phyloP scores from a whole-genome alignment of 1,139 yeast species.

The Pichia sp. region DNA sequence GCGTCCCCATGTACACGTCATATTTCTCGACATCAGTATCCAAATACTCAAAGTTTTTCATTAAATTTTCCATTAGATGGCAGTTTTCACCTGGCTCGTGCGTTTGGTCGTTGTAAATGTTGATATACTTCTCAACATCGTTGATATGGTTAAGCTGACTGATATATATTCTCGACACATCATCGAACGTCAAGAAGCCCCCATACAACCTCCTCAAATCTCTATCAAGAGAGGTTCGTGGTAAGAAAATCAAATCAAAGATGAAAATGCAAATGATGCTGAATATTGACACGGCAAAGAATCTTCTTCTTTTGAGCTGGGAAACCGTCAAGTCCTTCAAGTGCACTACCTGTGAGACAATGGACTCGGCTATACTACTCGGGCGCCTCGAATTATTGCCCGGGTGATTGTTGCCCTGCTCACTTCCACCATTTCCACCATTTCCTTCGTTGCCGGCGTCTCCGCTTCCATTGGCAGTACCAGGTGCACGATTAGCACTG shows the following conservation, averaged over 20 bases:
- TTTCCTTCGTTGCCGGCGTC: not conserved
- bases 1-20: conserved; percentile 53
- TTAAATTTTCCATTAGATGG: conserved; percentile 33
- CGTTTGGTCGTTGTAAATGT: conserved; percentile 34
- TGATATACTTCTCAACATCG: conserved; percentile 36
- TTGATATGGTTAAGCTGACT: conserved; percentile 33
- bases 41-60: conserved; percentile 18
- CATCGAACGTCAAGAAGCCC: conserved; percentile 57
- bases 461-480: not conserved
- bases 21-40: conserved; percentile 52
- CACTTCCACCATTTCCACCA: not conserved
- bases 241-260: conserved; percentile 70
- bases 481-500: not conserved
- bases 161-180: conserved; percentile 50
- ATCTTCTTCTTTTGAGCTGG: conserved; percentile 35
- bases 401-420: not conserved
- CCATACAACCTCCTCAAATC: conserved; percentile 78
- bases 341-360: conserved; percentile 25
- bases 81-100: conserved; percentile 43
- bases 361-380: conserved; percentile 24
- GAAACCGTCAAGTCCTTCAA: conserved; percentile 27
- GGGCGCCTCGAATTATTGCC: not conserved
- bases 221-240: conserved; percentile 79
- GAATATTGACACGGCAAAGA: conserved; percentile 29
- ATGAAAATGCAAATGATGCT: conserved; percentile 49